Percentiles rank a stretch among this genome's conserved stretches.
Evolutionary conservation across 176 grass and related monocot genomes (phyloP).

Genomic region (Avena atlantica): DNA sequence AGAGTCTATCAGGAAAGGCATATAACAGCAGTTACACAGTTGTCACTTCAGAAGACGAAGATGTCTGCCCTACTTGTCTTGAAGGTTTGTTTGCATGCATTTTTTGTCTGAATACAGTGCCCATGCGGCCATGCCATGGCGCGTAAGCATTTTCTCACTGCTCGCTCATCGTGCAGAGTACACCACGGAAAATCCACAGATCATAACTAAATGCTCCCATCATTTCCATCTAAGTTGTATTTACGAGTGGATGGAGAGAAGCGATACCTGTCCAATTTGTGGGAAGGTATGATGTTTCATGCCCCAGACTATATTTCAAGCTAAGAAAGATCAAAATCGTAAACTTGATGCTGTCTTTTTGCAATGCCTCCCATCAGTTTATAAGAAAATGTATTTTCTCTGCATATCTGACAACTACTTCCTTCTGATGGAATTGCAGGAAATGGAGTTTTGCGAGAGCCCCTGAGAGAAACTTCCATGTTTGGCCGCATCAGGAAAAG

Average conservation of each 20-base stretch:
- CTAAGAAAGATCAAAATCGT: neutral
- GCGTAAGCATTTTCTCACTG: neutral
- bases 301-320: slow-evolving; percentile 15
- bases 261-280: slow-evolving; percentile 90
- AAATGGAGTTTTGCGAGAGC: slow-evolving; percentile 91
- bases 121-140: slow-evolving; percentile 25
- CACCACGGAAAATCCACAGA: slow-evolving; percentile 82
- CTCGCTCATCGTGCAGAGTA: slow-evolving; percentile 61
- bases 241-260: slow-evolving; percentile 99
- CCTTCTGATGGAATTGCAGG: slow-evolving; percentile 49
- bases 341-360: neutral
- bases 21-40: slow-evolving; percentile 57
- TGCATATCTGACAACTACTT: neutral
- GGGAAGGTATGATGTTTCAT: slow-evolving; percentile 54
- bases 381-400: neutral
- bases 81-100: slow-evolving; percentile 61
- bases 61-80: slow-evolving; percentile 91
- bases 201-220: slow-evolving; percentile 80
- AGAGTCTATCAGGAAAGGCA: slow-evolving; percentile 65
- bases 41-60: slow-evolving; percentile 79
- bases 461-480: slow-evolving; percentile 51
- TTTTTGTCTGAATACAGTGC: neutral
- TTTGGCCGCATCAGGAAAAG: slow-evolving; percentile 18
- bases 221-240: slow-evolving; percentile 98
- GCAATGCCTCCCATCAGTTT: neutral